phyloP scores from a whole-genome alignment of 148 eudicot species.

The Gaultheria prostrata region DNA sequence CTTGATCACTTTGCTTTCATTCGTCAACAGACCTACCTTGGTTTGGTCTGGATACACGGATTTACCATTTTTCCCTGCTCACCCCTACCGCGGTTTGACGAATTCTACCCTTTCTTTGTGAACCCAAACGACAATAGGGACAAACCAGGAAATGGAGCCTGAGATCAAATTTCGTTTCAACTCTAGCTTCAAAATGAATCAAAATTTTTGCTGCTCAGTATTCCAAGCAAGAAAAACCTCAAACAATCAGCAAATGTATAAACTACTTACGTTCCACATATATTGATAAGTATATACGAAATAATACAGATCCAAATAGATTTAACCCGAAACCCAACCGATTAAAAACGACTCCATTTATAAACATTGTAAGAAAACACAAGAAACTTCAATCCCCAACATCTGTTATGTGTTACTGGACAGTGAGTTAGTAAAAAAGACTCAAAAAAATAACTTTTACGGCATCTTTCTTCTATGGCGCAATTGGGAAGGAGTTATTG shows the following conservation, averaged over 20 bases:
- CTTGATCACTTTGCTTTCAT: no score
- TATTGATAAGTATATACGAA: neutral
- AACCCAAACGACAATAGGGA: neutral
- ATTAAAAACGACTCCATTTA: constrained; percentile 9
- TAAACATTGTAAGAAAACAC: neutral
- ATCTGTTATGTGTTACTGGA: neutral
- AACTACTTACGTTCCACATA: constrained; percentile 10
- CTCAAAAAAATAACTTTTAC: neutral
- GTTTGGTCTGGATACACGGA: no score
- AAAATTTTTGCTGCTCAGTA: neutral
- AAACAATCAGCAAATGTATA: constrained; percentile 4
- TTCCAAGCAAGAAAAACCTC: neutral
- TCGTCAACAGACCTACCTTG: no score
- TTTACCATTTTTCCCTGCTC: no score
- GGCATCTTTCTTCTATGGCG: neutral
- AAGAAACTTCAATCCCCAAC: neutral
- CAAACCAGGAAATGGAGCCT: neutral
- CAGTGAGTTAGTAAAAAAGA: neutral
- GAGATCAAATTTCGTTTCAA: neutral
- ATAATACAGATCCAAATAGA: constrained; percentile 1
- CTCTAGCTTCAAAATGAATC: neutral
- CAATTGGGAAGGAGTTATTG: no score
- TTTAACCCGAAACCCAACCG: neutral
- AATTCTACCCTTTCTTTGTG: neutral
- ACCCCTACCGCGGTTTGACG: no score